Percentiles rank a stretch among this genome's conserved stretches.
Evolutionary conservation across 1,284 basidiomycete species (phyloP).

Genomic region (Melampsora abietis-canadensis): DNA sequence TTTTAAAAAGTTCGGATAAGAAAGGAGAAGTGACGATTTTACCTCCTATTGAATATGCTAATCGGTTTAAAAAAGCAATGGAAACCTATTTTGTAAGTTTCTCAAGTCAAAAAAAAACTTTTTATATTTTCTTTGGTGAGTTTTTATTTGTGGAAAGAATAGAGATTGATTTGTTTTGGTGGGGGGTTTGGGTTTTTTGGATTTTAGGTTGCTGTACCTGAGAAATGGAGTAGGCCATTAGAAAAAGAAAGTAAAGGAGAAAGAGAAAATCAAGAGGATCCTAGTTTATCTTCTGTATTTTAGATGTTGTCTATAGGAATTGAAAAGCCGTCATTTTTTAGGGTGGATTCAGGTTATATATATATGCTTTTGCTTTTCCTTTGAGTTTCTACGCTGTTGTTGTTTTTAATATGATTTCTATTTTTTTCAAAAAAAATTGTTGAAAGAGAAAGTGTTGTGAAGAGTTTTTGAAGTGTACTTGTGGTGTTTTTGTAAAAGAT

Average conservation of each 20-base stretch:
- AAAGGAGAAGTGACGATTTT: constrained; percentile 12
- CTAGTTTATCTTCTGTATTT: constrained; percentile 2
- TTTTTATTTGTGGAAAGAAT: neutral
- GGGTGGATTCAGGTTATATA: too few species aligned
- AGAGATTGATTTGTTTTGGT: neutral
- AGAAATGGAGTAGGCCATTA: constrained; percentile 2
- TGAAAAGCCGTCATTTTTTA: too few species aligned
- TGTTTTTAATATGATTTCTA: too few species aligned
- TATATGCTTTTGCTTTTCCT: too few species aligned
- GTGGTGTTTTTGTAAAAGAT: too few species aligned
- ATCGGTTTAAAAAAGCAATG: constrained; percentile 2
- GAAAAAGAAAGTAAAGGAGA: neutral
- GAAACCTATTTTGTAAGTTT: constrained; percentile 11
- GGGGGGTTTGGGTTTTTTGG: neutral
- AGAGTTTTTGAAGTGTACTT: too few species aligned
- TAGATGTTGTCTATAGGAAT: too few species aligned
- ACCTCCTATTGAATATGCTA: constrained; percentile 12
- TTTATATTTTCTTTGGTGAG: neutral
- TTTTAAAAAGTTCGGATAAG: neutral
- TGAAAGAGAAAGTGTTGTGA: too few species aligned
- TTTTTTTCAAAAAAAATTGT: too few species aligned
- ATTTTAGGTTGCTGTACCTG: constrained; percentile 15
- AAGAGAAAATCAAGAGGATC: neutral
- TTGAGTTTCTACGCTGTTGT: too few species aligned
- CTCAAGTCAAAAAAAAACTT: neutral